These are phyloP conservation scores for Hymenoscyphus fructigenus DNA, from an alignment of 2,329 filamentous ascomycete species.

Conservation along the genomic window DNA sequence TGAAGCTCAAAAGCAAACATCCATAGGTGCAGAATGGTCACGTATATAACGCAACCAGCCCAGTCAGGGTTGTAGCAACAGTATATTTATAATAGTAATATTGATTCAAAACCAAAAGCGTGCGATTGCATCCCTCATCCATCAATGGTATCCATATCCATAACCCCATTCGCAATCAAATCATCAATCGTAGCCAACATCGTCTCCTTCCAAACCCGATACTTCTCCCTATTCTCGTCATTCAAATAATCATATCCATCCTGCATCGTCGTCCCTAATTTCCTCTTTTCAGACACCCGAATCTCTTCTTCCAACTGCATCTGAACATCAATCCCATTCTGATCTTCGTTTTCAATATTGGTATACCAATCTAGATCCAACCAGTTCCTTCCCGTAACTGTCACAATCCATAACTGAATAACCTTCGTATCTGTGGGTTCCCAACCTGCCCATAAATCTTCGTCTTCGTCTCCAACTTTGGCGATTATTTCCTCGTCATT, in stretches of 20 bases:
- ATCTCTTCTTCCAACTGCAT: constrained; percentile 37
- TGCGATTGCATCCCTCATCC: neutral
- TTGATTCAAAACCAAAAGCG: neutral
- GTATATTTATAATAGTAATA: no score
- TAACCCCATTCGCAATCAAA: constrained; percentile 31
- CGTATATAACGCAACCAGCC: no score
- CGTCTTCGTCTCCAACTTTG: constrained; percentile 46
- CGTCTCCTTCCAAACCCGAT: constrained; percentile 60
- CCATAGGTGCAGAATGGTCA: no score
- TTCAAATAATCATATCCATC: constrained; percentile 71
- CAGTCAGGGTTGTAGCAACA: no score
- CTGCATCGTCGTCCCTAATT: constrained; percentile 66
- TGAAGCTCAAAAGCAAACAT: no score
- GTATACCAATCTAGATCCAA: constrained; percentile 57
- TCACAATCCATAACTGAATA: constrained; percentile 60
- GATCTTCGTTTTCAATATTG: constrained; percentile 48
- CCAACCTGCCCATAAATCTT: constrained; percentile 54
- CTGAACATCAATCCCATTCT: constrained; percentile 35
- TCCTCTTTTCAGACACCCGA: constrained; percentile 19
- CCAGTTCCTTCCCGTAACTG: constrained; percentile 50
- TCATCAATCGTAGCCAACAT: constrained; percentile 57
- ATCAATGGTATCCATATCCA: constrained; percentile 15
- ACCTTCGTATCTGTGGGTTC: constrained; percentile 48
- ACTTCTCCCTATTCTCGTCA: constrained; percentile 60
- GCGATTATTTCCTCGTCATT: constrained; percentile 42